Evolutionary conservation across 805 yeast genomes (phyloP).

Genomic region (Hanseniaspora jakobsenii): DNA sequence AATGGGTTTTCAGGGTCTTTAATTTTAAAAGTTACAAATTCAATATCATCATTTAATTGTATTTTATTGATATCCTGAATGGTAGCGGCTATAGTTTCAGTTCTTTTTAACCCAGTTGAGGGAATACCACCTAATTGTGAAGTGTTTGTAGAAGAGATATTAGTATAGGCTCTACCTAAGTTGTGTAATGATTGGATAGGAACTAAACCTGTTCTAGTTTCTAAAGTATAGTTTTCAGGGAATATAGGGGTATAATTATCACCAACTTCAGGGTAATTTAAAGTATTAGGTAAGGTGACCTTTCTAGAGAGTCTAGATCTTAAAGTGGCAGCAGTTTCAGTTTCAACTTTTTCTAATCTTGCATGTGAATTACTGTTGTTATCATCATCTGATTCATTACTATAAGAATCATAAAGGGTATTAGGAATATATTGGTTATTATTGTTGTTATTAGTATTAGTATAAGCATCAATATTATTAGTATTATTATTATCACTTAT

Average conservation of each 20-base stretch:
- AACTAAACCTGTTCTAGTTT: conserved; percentile 79
- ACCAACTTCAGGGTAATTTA: conserved; percentile 34
- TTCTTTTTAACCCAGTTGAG: conserved; percentile 29
- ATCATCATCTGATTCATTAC: conserved; percentile 12
- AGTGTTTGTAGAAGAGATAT: too few species aligned
- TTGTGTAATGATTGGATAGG: conserved; percentile 61
- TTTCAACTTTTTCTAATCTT: conserved; percentile 20
- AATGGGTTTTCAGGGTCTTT: conserved; percentile 84
- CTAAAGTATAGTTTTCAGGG: conserved; percentile 86
- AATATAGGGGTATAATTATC: conserved; percentile 44
- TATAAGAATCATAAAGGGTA: conserved; percentile 32
- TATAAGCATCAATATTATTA: neutral
- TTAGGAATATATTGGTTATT: conserved; percentile 3
- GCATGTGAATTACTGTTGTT: too few species aligned
- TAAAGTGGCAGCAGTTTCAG: conserved; percentile 66
- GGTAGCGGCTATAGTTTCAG: conserved; percentile 32
- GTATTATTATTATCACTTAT: neutral
- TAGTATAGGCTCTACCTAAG: conserved; percentile 39
- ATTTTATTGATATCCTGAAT: conserved; percentile 7
- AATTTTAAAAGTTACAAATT: conserved; percentile 69
- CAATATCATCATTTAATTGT: conserved; percentile 35
- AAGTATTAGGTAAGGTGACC: conserved; percentile 44
- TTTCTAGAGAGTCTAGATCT: conserved; percentile 49
- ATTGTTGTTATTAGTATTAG: too few species aligned
- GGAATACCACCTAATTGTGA: too few species aligned